These are phyloP conservation scores for Funneliformis geosporum DNA, from an alignment of 192 early-diverging fungal species.

Conservation along the genomic window DNA sequence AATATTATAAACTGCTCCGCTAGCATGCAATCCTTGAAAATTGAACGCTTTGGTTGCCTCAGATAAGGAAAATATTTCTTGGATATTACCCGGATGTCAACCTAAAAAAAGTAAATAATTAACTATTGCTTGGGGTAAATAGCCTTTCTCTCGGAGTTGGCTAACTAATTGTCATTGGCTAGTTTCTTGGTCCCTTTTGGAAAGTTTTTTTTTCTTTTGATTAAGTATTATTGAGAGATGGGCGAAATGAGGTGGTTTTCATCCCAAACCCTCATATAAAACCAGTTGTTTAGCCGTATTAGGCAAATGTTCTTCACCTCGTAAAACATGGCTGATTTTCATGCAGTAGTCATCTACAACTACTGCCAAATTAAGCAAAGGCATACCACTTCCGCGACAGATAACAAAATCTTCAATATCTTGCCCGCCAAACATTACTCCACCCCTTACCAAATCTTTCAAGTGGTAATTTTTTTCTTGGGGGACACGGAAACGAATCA, in stretches of 20 bases:
- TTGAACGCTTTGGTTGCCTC: constrained; percentile 55
- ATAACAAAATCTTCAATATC: constrained; percentile 85
- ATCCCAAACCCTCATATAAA: constrained; percentile 79
- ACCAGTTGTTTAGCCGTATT: constrained; percentile 68
- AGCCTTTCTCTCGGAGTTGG: constrained; percentile 60
- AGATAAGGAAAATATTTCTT: constrained; percentile 66
- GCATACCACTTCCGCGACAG: constrained; percentile 84
- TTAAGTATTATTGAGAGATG: constrained; percentile 89
- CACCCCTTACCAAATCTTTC: constrained; percentile 75
- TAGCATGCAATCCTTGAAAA: constrained; percentile 5
- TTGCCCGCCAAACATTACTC: constrained; percentile 66
- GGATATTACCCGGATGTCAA: constrained; percentile 66
- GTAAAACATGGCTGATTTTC: constrained; percentile 88
- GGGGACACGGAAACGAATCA: constrained; percentile 67
- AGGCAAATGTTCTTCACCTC: constrained; percentile 65
- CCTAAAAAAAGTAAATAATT: constrained; percentile 87
- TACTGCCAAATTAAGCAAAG: constrained; percentile 92
- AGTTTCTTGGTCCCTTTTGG: constrained; percentile 61
- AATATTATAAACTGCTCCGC: constrained; percentile 13
- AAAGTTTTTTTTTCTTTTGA: constrained; percentile 78
- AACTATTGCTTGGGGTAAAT: constrained; percentile 77
- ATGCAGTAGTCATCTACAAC: constrained; percentile 91
- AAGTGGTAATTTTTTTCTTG: constrained; percentile 56
- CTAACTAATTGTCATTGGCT: constrained; percentile 19
- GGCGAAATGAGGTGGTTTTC: constrained; percentile 74